Conservation (phyloP, 2,329 filamentous ascomycete genomes). For the Microdochium trichocladiopsis region DNA sequence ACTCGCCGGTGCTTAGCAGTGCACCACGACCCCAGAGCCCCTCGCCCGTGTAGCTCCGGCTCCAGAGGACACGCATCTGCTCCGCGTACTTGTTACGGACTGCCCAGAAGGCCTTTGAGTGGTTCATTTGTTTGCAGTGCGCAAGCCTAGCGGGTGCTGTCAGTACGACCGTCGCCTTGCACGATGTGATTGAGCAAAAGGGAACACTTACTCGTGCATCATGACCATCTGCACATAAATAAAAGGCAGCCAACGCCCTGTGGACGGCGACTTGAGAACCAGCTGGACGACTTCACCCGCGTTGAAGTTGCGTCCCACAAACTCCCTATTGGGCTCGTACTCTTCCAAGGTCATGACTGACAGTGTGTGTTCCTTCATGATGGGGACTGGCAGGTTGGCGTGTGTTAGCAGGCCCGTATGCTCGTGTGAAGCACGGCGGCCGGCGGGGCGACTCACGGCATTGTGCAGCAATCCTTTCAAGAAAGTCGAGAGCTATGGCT, state of each 20-base stretch:
- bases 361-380: conserved; percentile 61
- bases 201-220: conserved; percentile 64
- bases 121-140: conserved; percentile 90
- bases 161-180: too few relatives aligned
- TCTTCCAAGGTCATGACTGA: conserved; percentile 70
- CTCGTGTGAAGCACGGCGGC: too few relatives aligned
- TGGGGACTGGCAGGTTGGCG: conserved; percentile 40
- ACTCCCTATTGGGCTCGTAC: conserved; percentile 73
- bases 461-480: conserved; percentile 74
- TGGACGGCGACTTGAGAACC: conserved; percentile 61
- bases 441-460: conserved; percentile 43
- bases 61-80: conserved; percentile 66
- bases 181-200: neutral
- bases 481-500: conserved; percentile 58
- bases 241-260: conserved; percentile 70
- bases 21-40: conserved; percentile 76
- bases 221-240: conserved; percentile 88
- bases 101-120: conserved; percentile 73
- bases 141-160: conserved; percentile 47
- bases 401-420: too few relatives aligned
- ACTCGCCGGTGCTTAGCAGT: conserved; percentile 52
- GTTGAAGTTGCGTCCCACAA: conserved; percentile 86
- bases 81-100: conserved; percentile 67
- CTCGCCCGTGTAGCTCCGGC: conserved; percentile 66
- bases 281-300: conserved; percentile 82